Evolutionary conservation across 1,139 yeast genomes (phyloP), one percentile per base, ranked within the genome.

Genomic region (Yamadazyma songkhlaensis): DNA sequence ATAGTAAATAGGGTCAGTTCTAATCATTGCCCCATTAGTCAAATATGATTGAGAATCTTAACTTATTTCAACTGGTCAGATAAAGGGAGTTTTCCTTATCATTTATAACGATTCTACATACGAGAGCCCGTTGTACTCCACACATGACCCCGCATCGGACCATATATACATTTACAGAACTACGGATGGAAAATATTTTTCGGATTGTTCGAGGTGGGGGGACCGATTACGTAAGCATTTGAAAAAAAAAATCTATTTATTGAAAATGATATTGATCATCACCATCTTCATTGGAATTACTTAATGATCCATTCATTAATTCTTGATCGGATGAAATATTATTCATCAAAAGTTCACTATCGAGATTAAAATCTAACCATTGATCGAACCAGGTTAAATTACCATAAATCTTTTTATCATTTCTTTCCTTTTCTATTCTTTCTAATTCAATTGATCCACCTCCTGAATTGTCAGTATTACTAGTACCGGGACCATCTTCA

Each of bases 301-400:
- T 17, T 17, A 17, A 17, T 17, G 20, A 17, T 17, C 20, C 20
- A 17, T 25, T 25, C 12, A 12, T n/a, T 25, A 25, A 25, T 7
- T 25, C 27, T n/a, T 7, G 4, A 7, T 12, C 13, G 27, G 27
- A 25, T 6, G 13, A 12, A n/a, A 23, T 23, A 23, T 23, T 23
- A 9, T 28, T 28, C 30, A 15, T 22, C 15, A 24, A 23, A 17
- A 31, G 14, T 5, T 13, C 11, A 24, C n/a, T 31, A 8, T 31
- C 35, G 20, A 34, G 24, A n/a, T 34, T 32, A 6, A 31, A 26
- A 35, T 33, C 30, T 24, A 65, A 48, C 75, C 75, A 70, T 47
- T 74, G 77, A 48, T 77, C 80, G 45, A 77, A 77, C 83, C 83
- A 77, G 44, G 67, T 74, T 38, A 77, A 52, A 43, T 72, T 75